Percentiles rank a stretch among this genome's conserved stretches.
Evolutionary conservation across 441 rosid genomes (phyloP).

Genomic region (Eruca vesicaria): DNA sequence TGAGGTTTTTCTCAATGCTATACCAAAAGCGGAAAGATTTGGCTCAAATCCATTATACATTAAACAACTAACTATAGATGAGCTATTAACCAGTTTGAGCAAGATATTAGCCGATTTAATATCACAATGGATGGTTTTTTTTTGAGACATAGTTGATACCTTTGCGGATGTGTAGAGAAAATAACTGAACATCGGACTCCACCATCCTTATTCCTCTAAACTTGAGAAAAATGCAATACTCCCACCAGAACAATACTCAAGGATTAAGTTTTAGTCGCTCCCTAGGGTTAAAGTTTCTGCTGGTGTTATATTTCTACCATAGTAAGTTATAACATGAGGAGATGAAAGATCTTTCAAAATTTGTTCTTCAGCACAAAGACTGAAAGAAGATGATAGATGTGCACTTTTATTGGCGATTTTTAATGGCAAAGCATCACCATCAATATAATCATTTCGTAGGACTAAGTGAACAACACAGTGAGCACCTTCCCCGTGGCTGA

Average conservation of each 20-base stretch:
- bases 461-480: not conserved
- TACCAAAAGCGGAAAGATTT: not conserved
- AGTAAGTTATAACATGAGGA: not conserved
- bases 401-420: no score
- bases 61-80: not conserved
- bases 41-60: not conserved
- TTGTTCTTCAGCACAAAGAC: not conserved
- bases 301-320: not conserved
- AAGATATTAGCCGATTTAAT: not conserved
- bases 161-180: not conserved
- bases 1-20: not conserved
- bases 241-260: not conserved
- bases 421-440: not conserved
- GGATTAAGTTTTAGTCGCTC: not conserved
- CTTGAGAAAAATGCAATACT: not conserved
- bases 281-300: not conserved
- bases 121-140: not conserved
- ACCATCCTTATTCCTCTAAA: not conserved
- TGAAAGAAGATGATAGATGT: not conserved
- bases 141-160: not conserved
- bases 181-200: not conserved
- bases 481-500: not conserved
- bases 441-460: not conserved
- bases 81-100: not conserved
- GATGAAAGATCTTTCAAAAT: not conserved